phyloP scores from a whole-genome alignment of 768 basidiomycete species.

The Russula virescens region DNA sequence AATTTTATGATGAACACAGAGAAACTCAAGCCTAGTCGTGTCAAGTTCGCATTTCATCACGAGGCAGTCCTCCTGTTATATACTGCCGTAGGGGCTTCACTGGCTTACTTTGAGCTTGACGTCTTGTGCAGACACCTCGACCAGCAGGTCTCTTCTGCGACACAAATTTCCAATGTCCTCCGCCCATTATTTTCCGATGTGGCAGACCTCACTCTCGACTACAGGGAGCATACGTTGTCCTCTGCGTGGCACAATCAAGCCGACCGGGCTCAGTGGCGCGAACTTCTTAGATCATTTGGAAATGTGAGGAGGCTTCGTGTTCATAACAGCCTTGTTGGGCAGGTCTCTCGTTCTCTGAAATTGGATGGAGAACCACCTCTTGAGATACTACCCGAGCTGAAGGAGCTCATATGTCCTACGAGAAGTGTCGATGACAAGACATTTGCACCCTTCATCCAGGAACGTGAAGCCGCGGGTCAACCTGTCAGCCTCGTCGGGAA shows the following conservation, averaged over 20 bases:
- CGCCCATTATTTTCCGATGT: background rate
- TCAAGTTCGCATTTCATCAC: background rate
- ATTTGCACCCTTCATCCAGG: constrained; percentile 13
- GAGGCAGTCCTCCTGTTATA: too few relatives aligned
- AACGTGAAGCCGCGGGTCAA: constrained; percentile 3
- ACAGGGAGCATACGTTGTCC: too few relatives aligned
- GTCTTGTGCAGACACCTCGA: background rate
- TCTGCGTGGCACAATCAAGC: background rate
- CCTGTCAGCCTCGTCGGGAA: too few relatives aligned
- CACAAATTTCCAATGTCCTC: background rate
- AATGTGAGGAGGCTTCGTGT: background rate
- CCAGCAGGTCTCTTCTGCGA: background rate
- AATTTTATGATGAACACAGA: background rate
- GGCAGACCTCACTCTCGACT: background rate
- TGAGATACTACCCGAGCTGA: background rate
- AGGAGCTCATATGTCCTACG: background rate
- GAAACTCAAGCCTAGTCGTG: background rate
- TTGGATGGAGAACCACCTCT: background rate
- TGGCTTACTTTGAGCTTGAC: background rate
- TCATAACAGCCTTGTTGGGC: background rate
- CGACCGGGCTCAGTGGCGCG: background rate
- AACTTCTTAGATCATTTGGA: background rate
- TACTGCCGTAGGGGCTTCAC: too few relatives aligned
- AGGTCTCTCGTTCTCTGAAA: background rate
- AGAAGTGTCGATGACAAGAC: too few relatives aligned